Conservation (phyloP, 306 rosid species). For the Cucumis cinereus region DNA sequence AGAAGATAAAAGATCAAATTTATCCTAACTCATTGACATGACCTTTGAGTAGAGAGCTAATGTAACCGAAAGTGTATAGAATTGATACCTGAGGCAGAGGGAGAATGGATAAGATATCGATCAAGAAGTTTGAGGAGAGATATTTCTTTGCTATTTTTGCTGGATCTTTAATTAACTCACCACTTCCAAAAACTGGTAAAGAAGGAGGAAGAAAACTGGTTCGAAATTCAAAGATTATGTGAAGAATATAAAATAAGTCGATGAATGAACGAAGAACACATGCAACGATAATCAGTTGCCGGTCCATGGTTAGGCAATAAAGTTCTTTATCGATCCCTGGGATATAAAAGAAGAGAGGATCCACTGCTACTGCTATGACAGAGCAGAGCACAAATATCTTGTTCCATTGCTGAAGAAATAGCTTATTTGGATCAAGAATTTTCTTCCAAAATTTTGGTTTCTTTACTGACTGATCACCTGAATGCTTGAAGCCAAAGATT, state of each 20-base stretch:
- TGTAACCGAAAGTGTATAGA: background rate
- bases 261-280: conserved; percentile 66
- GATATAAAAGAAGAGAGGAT: conserved; percentile 69
- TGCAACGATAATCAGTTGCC: conserved; percentile 26
- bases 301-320: conserved; percentile 31
- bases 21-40: too few species aligned
- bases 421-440: conserved; percentile 68
- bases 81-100: conserved; percentile 81
- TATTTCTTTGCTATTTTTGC: conserved; percentile 54
- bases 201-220: conserved; percentile 82
- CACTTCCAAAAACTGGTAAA: conserved; percentile 82
- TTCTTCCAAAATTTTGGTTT: conserved; percentile 15
- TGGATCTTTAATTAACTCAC: conserved; percentile 44
- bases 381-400: conserved; percentile 64
- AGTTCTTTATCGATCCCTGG: conserved; percentile 18
- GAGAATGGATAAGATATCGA: conserved; percentile 67
- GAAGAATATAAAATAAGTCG: conserved; percentile 65
- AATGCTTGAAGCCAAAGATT: conserved; percentile 5
- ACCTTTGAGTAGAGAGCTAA: background rate
- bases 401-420: conserved; percentile 74
- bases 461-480: conserved; percentile 15
- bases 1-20: too few species aligned
- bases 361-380: conserved; percentile 64
- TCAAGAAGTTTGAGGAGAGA: conserved; percentile 43
- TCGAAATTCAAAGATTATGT: conserved; percentile 58